Evolutionary conservation across 2,329 filamentous ascomycete species (phyloP), one percentile per base, ranked within the genome.

Genomic region (Trichophyton rubrum): DNA sequence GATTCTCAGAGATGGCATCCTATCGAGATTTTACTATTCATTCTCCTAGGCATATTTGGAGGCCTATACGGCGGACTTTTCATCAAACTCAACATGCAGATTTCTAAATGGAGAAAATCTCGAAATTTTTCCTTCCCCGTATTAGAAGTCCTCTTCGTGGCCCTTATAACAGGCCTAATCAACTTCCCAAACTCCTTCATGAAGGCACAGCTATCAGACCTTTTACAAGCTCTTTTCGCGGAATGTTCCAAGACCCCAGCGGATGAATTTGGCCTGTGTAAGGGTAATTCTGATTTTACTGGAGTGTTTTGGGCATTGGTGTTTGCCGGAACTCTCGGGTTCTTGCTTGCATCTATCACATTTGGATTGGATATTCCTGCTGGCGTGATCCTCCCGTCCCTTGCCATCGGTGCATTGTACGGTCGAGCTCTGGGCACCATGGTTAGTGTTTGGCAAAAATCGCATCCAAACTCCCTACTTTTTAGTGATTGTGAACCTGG

Each of bases 111-210:
- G 85, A 88, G 91, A 68, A 87, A 87, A 68, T 80, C 84, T 38
- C 74, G 80, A 15, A 84, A 83, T 70, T 82, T 90, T 15, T 85
- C 87, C 35, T 83, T 83, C 3, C 91, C 93, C 1, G 78, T 96
- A 30, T 73, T 82, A 13, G 91, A 97, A 75, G 92, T 97, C 8
- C 76, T 87, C 22, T 74, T 85, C n/a, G 84, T 96, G 24, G 85
- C 92, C 3, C 77, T 91, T 47, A 70, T 96, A 22, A 96, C 91
- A 1, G 90, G 92, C 1, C 72, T 97, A 51, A 83, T 97, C 73
- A 96, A 96, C 77, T 99, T 90, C 68, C 93, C 93, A 9, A 95
- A 96, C 74, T 86, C 90, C 60, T 97, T 96, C 74, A 95, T 97
- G 87, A 87, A 93, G 66, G 88, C 90, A 2, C 92, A 97, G 71